Conservation (phyloP, 331 rosid genomes). For the Saraca asoca region DNA sequence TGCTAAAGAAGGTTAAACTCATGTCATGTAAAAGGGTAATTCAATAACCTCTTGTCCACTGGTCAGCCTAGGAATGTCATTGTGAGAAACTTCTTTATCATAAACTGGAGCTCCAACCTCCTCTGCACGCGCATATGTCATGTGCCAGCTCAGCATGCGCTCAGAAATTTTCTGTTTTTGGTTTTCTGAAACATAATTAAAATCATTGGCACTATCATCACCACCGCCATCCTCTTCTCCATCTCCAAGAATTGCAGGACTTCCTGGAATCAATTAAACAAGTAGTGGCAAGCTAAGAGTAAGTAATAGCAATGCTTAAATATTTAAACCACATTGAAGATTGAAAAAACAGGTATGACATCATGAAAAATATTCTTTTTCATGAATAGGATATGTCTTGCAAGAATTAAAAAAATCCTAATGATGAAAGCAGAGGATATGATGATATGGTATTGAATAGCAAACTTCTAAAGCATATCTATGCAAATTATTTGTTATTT, state of each 20-base stretch:
- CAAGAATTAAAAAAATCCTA: background rate
- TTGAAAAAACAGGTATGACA: conserved; percentile 13
- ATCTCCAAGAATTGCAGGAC: conserved; percentile 90
- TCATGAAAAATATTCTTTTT: conserved; percentile 17
- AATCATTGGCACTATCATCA: conserved; percentile 67
- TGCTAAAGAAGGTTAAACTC: background rate
- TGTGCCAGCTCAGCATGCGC: conserved; percentile 88
- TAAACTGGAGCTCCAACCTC: conserved; percentile 69
- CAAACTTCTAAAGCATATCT: too few species aligned
- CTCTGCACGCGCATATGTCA: conserved; percentile 81
- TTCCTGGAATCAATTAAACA: conserved; percentile 60
- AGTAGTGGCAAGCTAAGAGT: background rate
- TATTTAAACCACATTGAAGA: conserved; percentile 12
- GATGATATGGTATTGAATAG: conserved; percentile 2
- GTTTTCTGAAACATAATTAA: conserved; percentile 71
- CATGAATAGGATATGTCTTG: conserved; percentile 11
- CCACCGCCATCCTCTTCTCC: conserved; percentile 68
- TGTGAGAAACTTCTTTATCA: conserved; percentile 88
- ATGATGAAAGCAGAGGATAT: conserved; percentile 14
- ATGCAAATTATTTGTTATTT: too few species aligned
- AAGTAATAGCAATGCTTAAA: conserved; percentile 5
- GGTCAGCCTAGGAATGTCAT: conserved; percentile 77
- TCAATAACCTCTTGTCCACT: conserved; percentile 76
- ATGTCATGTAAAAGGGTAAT: conserved; percentile 24
- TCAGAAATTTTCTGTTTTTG: conserved; percentile 91